These are phyloP conservation scores for Neolentinus lepideus DNA, from an alignment of 1,284 basidiomycete genomes.

Conservation along the genomic window DNA sequence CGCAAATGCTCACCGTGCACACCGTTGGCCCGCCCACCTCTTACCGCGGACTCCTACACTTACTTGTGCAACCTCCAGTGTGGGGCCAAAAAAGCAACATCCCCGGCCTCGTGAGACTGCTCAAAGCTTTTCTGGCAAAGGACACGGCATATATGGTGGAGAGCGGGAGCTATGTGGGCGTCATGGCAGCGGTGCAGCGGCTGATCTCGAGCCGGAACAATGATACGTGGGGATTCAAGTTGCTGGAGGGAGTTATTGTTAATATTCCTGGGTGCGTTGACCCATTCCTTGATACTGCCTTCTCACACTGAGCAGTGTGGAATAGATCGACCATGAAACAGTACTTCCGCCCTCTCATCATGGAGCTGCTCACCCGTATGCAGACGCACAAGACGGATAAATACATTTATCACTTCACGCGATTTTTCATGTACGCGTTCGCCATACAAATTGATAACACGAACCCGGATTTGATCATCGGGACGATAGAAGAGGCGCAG, in stretches of 20 bases:
- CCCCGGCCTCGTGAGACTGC: conserved; percentile 85
- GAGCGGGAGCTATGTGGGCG: conserved; percentile 67
- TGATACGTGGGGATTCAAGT: conserved; percentile 88
- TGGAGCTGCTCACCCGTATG: conserved; percentile 80
- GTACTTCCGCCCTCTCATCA: conserved; percentile 75
- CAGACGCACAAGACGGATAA: conserved; percentile 89
- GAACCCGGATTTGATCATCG: conserved; percentile 73
- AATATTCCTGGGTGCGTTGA: conserved; percentile 73
- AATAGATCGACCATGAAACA: conserved; percentile 59
- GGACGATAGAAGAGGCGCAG: conserved; percentile 79
- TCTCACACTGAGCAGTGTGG: too few species aligned
- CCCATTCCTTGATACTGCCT: too few species aligned
- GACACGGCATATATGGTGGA: conserved; percentile 69
- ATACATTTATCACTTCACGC: conserved; percentile 80
- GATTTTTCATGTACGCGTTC: conserved; percentile 72
- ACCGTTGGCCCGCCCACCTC: conserved; percentile 58
- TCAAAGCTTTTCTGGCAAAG: conserved; percentile 79
- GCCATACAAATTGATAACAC: conserved; percentile 72
- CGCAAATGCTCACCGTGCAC: conserved; percentile 92
- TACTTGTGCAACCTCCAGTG: conserved; percentile 79
- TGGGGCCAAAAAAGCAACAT: conserved; percentile 98
- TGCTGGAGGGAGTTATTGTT: conserved; percentile 75
- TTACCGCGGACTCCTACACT: conserved; percentile 79
- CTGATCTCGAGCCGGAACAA: conserved; percentile 86
- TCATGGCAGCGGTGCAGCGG: conserved; percentile 89